Evolutionary conservation across 495 filamentous ascomycete species (phyloP).

Genomic region (Penicillium canescens): DNA sequence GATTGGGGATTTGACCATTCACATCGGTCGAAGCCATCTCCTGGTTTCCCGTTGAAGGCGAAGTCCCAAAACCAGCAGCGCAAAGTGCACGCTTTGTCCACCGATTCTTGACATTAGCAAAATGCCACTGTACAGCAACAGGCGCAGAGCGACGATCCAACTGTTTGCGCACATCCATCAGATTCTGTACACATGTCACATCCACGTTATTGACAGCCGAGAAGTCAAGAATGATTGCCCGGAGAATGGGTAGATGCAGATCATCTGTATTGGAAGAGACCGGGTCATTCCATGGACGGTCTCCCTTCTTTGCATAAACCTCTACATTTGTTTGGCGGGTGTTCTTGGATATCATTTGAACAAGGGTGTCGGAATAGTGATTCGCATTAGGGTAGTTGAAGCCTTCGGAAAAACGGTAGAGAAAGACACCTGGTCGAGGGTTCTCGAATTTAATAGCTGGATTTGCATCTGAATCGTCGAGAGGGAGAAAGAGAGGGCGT

Average conservation of each 20-base stretch:
- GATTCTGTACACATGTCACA: conserved; percentile 84
- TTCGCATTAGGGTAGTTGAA: conserved; percentile 92
- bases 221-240: conserved; percentile 91
- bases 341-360: conserved; percentile 64
- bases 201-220: conserved; percentile 93
- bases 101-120: conserved; percentile 86
- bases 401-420: conserved; percentile 92
- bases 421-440: conserved; percentile 89
- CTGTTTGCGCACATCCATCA: conserved; percentile 95
- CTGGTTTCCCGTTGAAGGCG: conserved; percentile 19
- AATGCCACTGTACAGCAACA: conserved; percentile 87
- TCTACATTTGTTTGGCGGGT: conserved; percentile 73
- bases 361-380: conserved; percentile 79
- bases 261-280: conserved; percentile 61
- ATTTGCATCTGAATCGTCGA: conserved; percentile 81
- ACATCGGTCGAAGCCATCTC: conserved; percentile 62
- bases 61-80: conserved; percentile 84
- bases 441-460: conserved; percentile 70
- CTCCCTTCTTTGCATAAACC: conserved; percentile 63
- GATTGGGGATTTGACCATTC: conserved; percentile 34
- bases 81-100: conserved; percentile 93
- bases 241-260: conserved; percentile 66
- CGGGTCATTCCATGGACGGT: conserved; percentile 93
- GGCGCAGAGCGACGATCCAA: conserved; percentile 82
- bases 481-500: conserved; percentile 79